Evolutionary conservation across 805 yeast species (phyloP).

Genomic region (Wickerhamomyces strasburgensis): DNA sequence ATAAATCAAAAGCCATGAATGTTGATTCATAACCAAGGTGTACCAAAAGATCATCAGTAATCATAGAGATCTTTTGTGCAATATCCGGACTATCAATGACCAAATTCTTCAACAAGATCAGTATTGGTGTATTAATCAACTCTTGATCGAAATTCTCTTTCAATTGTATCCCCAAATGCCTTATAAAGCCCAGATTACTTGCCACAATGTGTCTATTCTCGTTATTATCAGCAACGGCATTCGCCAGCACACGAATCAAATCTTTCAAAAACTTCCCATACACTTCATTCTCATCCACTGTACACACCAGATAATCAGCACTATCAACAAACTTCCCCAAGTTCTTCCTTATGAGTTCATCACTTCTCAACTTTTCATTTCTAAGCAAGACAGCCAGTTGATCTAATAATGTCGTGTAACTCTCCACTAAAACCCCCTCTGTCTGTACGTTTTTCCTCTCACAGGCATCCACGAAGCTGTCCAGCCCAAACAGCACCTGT

Average conservation of each 20-base stretch:
- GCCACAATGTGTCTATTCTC: slow-evolving; percentile 15
- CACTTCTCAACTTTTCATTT: slow-evolving; percentile 13
- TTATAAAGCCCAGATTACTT: slow-evolving; percentile 6
- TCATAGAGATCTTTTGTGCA: slow-evolving; percentile 7
- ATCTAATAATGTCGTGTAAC: slow-evolving; percentile 20
- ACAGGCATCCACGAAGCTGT: slow-evolving; percentile 18
- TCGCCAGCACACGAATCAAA: slow-evolving; percentile 21
- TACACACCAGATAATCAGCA: slow-evolving; percentile 9
- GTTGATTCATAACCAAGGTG: slow-evolving; percentile 11
- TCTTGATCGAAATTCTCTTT: slow-evolving; percentile 19
- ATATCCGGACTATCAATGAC: slow-evolving; percentile 16
- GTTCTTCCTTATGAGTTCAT: slow-evolving; percentile 13
- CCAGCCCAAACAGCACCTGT: slow-evolving; percentile 22
- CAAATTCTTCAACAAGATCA: slow-evolving; percentile 17
- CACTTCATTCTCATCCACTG: slow-evolving; percentile 1
- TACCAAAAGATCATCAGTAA: slow-evolving; percentile 11
- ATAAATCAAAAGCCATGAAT: slow-evolving; percentile 14
- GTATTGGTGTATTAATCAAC: slow-evolving; percentile 16
- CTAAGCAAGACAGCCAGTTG: slow-evolving; percentile 22
- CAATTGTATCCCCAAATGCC: slow-evolving; percentile 8
- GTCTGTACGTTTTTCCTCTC: slow-evolving; percentile 5
- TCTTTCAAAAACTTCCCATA: slow-evolving; percentile 8
- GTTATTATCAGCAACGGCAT: slow-evolving; percentile 25
- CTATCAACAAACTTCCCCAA: slow-evolving; percentile 13
- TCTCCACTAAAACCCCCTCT: slow-evolving; percentile 18